Evolutionary conservation across 495 filamentous ascomycete genomes (phyloP).

Genomic region (Evernia prunastri): DNA sequence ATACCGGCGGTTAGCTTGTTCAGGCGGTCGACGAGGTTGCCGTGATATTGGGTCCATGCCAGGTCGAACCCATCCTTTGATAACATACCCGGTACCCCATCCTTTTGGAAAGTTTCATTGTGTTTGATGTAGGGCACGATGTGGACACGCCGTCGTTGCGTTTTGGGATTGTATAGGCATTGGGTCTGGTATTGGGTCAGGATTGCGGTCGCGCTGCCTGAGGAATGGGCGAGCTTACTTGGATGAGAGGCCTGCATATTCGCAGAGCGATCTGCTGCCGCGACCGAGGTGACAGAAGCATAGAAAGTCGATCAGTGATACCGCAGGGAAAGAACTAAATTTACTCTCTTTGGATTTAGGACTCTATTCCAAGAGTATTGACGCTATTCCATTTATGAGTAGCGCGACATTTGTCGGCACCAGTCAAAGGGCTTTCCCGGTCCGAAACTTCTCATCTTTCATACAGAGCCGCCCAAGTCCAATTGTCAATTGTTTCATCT

Average conservation of each 20-base stretch:
- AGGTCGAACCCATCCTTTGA: slow-evolving; percentile 59
- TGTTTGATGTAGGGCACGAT: slow-evolving; percentile 54
- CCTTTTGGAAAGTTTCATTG: slow-evolving; percentile 40
- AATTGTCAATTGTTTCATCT: slow-evolving; percentile 16
- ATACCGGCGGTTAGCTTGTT: slow-evolving; percentile 68
- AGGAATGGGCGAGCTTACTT: slow-evolving; percentile 9
- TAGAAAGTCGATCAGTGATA: slow-evolving; percentile 21
- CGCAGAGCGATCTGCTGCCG: slow-evolving; percentile 49
- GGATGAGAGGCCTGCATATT: slow-evolving; percentile 24
- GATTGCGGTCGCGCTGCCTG: background rate
- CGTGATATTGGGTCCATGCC: slow-evolving; percentile 80
- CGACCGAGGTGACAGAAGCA: slow-evolving; percentile 47
- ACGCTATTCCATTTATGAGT: slow-evolving; percentile 2
- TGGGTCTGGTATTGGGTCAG: slow-evolving; percentile 16
- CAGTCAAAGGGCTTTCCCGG: slow-evolving; percentile 15
- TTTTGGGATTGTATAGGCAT: slow-evolving; percentile 23
- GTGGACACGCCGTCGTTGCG: slow-evolving; percentile 42
- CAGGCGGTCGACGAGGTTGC: slow-evolving; percentile 62
- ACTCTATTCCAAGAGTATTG: slow-evolving; percentile 1
- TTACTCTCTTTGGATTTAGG: slow-evolving; percentile 11
- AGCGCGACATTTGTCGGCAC: slow-evolving; percentile 7
- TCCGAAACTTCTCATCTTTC: slow-evolving; percentile 6
- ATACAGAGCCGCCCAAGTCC: slow-evolving; percentile 17
- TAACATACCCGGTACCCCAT: slow-evolving; percentile 64
- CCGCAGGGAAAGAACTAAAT: slow-evolving; percentile 17